Conservation (phyloP, 169 alveolate species). For the Plasmodium coatneyi region DNA sequence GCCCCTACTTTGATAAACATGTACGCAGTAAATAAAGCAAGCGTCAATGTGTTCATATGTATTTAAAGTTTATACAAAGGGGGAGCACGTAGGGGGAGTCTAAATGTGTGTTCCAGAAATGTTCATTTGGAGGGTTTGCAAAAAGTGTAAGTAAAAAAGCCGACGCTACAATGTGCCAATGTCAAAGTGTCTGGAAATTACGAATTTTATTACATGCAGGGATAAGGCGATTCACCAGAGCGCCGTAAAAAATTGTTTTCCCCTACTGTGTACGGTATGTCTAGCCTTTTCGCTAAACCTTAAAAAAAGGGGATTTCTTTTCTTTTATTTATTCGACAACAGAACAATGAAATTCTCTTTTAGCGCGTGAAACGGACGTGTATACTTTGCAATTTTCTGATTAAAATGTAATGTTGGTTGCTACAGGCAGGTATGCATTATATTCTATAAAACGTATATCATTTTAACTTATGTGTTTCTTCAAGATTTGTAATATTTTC, state of each 20-base stretch:
- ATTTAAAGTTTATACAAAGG: not conserved
- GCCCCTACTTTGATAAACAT: not conserved
- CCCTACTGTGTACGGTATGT: not conserved
- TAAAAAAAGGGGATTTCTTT: not conserved
- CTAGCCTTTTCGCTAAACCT: not conserved
- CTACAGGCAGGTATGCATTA: not conserved
- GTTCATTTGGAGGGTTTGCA: not conserved
- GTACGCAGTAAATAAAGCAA: not conserved
- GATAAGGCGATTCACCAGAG: not conserved
- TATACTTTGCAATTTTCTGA: not conserved
- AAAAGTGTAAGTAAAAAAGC: not conserved
- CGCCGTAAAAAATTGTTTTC: not conserved
- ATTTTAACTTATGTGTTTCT: not conserved
- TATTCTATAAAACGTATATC: not conserved
- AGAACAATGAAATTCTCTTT: not conserved
- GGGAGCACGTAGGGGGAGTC: not conserved
- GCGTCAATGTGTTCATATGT: not conserved
- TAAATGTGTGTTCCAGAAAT: not conserved
- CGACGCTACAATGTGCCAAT: not conserved
- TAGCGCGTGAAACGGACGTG: not conserved
- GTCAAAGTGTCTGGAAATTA: not conserved
- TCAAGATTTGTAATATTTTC: slow-evolving; percentile 4
- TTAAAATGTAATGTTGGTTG: not conserved
- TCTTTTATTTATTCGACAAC: not conserved
- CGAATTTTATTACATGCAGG: not conserved